Evolutionary conservation across 2,329 filamentous ascomycete species (phyloP).

Genomic region (Aspergillus tanneri): DNA sequence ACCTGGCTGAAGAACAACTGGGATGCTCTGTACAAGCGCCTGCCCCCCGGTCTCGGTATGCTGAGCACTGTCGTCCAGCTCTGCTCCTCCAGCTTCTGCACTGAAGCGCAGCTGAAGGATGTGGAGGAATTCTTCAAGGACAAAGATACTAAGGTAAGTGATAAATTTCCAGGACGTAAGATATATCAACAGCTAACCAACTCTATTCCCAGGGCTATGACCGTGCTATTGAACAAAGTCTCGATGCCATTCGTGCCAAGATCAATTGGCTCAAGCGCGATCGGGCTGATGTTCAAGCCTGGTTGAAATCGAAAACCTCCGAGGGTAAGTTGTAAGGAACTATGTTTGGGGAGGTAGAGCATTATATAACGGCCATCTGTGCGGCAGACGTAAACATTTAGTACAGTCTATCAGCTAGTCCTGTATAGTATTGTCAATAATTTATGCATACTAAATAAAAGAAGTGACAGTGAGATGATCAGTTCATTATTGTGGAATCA

Average conservation of each 20-base stretch:
- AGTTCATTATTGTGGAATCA: too few species aligned
- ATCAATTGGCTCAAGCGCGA: constrained; percentile 77
- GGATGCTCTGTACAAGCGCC: constrained; percentile 75
- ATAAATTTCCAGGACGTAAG: too few species aligned
- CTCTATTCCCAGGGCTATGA: constrained; percentile 63
- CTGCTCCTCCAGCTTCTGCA: constrained; percentile 77
- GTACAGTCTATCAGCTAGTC: too few species aligned
- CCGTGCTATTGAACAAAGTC: constrained; percentile 82
- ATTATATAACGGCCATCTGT: too few species aligned
- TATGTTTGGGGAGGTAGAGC: not conserved
- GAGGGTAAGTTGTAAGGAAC: constrained; percentile 32
- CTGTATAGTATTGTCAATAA: too few species aligned
- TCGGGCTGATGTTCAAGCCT: constrained; percentile 69
- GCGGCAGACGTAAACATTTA: too few species aligned
- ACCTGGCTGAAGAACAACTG: constrained; percentile 83
- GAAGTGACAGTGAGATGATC: too few species aligned
- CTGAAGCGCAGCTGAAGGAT: constrained; percentile 68
- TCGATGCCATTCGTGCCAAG: constrained; percentile 82
- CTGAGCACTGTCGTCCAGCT: constrained; percentile 80
- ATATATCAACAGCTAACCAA: constrained; percentile 16
- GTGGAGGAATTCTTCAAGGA: constrained; percentile 78
- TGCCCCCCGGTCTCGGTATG: constrained; percentile 85
- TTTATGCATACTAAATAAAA: too few species aligned
- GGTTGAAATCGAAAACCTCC: constrained; percentile 65
- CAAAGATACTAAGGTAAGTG: constrained; percentile 74